Base-by-base conservation (phyloP, 2,329 filamentous ascomycete species). In the Cercospora berteroae region DNA sequence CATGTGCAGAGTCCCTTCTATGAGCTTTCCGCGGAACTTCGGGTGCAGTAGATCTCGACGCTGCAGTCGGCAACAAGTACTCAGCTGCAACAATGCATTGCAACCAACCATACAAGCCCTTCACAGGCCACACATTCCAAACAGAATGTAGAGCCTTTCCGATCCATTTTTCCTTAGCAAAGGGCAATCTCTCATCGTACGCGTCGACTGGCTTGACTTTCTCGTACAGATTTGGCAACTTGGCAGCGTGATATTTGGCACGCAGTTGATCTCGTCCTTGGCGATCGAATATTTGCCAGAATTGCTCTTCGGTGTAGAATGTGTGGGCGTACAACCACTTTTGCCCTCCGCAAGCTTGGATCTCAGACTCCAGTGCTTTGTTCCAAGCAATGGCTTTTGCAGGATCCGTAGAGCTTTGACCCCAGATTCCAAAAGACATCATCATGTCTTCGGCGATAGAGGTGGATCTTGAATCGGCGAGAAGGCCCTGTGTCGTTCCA, bases 261-360 rank as follows among this genome's bases (percentile, higher is more conserved):
- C 90, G 81, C 71, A 92, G 80, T 1, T 74, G 80, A 18, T 90
- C 84, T 77, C 92, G 92, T 83, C 83, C 86, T 16, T 75, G 73
- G 42, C 81, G 79, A 57, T 86, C 82, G 76, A 91, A 91, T 0
- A 57, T 81, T 36, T 80, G 73, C 88, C 89, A 91, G 79, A 91
- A 92, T 74, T 90, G 87, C 0, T 84, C 80, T 74, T 90, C 86
- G n/a, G 85, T 84, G 77, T 95, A 94, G 80, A 93, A 95, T 0
- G 91, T 90, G 74, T 94, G 90, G 3, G 92, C 91, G 78, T 96
- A 96, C 18, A 95, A 82, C 90, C 91, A 95, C 81, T 96, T 96
- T 81, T 90, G 87, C 3, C 92, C 92, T 55, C 88, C 88, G 0
- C 95, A 84, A 70, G 87, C 83, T 60, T 82, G 81, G 5, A 93